Percentiles rank a stretch among this genome's conserved stretches.
These are phyloP conservation scores for Keqinozyma sinolaborantium DNA, from an alignment of 1,139 yeast genomes.

Conservation along the genomic window DNA sequence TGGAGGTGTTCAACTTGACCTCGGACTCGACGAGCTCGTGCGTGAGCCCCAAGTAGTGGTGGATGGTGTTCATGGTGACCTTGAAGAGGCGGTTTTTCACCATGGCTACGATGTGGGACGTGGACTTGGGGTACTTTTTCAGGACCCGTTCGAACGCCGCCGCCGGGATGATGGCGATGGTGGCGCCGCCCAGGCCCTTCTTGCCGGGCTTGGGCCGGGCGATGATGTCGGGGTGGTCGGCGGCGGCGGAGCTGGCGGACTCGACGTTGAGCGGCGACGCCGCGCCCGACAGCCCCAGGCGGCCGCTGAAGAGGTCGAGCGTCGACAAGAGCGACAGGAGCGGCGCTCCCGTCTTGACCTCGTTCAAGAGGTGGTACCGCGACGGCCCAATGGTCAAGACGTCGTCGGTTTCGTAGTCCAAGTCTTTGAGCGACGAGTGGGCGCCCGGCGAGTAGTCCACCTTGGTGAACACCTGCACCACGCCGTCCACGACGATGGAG, in stretches of 20 bases:
- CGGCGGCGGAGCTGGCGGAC: conserved; percentile 1
- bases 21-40: conserved; percentile 81
- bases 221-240: conserved; percentile 41
- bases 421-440: conserved; percentile 15
- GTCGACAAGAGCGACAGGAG: conserved; percentile 80
- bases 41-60: conserved; percentile 81
- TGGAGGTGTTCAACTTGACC: conserved; percentile 52
- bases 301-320: conserved; percentile 44
- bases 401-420: conserved; percentile 37
- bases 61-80: conserved; percentile 89
- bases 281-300: conserved; percentile 2
- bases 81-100: conserved; percentile 81
- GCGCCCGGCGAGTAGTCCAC: conserved; percentile 19
- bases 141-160: conserved; percentile 76
- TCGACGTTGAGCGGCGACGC: conserved; percentile 3
- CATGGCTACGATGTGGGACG: conserved; percentile 93
- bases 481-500: conserved; percentile 92
- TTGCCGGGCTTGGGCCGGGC: conserved; percentile 48
- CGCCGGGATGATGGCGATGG: conserved; percentile 89
- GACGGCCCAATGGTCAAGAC: conserved; percentile 44
- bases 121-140: conserved; percentile 76
- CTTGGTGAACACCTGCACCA: conserved; percentile 73
- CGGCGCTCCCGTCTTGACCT: conserved; percentile 82
- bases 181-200: conserved; percentile 45
- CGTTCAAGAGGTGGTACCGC: conserved; percentile 73